Evolutionary conservation across 768 basidiomycete species (phyloP).

Genomic region (Tulasnella calospora): DNA sequence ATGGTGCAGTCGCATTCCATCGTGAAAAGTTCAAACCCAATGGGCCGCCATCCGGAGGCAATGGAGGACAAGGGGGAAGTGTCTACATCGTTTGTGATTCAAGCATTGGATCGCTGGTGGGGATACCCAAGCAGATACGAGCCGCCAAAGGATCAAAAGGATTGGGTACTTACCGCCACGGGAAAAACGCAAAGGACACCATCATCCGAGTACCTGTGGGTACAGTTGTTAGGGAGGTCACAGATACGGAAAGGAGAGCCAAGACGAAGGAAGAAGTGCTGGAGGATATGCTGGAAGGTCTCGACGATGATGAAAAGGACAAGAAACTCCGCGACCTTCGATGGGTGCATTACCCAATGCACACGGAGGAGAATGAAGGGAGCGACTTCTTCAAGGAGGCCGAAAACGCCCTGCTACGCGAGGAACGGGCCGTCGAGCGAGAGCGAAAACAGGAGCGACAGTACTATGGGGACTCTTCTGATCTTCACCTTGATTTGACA

Average conservation of each 20-base stretch:
- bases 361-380: slow-evolving; percentile 55
- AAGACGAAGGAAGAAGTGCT: slow-evolving; percentile 72
- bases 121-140: slow-evolving; percentile 61
- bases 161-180: slow-evolving; percentile 83
- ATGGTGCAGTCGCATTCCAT: slow-evolving; percentile 90
- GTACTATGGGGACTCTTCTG: slow-evolving; percentile 37
- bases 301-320: slow-evolving; percentile 48
- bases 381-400: slow-evolving; percentile 68
- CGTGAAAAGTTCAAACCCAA: slow-evolving; percentile 78
- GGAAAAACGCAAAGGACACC: slow-evolving; percentile 63
- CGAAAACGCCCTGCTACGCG: slow-evolving; percentile 53
- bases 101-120: slow-evolving; percentile 69
- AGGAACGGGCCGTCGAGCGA: slow-evolving; percentile 52
- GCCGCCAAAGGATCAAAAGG: slow-evolving; percentile 68
- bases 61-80: slow-evolving; percentile 83
- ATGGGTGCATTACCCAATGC: slow-evolving; percentile 78
- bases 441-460: slow-evolving; percentile 49
- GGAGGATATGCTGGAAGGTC: slow-evolving; percentile 47
- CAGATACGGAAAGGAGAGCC: slow-evolving; percentile 54
- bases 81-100: slow-evolving; percentile 79
- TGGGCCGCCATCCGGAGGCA: slow-evolving; percentile 90
- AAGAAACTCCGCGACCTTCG: slow-evolving; percentile 58
- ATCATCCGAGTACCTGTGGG: slow-evolving; percentile 83
- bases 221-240: slow-evolving; percentile 77
- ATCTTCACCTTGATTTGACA: slow-evolving; percentile 29